Percentiles rank a stretch among this genome's conserved stretches.
Conservation (phyloP, 108 stramenopile species). For the Cylindrotheca fusiformis region DNA sequence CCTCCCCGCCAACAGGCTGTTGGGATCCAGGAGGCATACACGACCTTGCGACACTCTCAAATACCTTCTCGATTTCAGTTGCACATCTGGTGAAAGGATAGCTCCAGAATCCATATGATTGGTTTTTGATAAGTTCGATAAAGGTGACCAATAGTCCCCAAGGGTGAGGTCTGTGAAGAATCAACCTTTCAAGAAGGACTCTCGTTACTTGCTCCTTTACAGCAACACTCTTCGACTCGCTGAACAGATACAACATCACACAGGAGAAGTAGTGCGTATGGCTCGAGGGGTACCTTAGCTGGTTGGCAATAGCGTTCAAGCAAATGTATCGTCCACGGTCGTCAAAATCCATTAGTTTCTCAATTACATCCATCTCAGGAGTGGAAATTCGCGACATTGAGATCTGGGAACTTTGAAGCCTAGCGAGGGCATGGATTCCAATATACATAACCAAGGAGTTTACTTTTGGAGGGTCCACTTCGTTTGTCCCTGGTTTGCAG, state of each 20-base stretch:
- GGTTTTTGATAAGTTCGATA: conserved; percentile 99
- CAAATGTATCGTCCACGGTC: conserved; percentile 93
- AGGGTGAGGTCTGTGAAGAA: conserved; percentile 98
- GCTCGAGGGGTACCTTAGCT: conserved; percentile 98
- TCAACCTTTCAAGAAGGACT: conserved; percentile 96
- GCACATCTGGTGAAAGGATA: conserved; percentile 98
- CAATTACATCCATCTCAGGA: conserved; percentile 85
- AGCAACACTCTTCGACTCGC: conserved; percentile 87
- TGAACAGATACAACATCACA: conserved; percentile 96
- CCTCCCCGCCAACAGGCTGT: conserved; percentile 21
- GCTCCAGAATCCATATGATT: conserved; percentile 97
- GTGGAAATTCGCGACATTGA: conserved; percentile 58
- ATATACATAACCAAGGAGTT: conserved; percentile 96
- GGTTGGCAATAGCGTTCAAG: conserved; percentile 98
- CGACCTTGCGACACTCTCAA: conserved; percentile 61
- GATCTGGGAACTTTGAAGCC: conserved; percentile 77
- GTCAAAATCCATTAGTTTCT: conserved; percentile 91
- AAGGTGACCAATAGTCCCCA: conserved; percentile 95
- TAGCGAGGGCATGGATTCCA: conserved; percentile 86
- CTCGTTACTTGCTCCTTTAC: conserved; percentile 99
- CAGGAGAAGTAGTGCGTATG: conserved; percentile 99
- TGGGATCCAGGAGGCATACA: conserved; percentile 25
- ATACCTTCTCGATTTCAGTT: conserved; percentile 97
- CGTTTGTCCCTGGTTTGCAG: conserved; percentile 60
- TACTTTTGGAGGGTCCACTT: conserved; percentile 84